Evolutionary conservation across 2,329 filamentous ascomycete species (phyloP), one percentile per base, ranked within the genome.

Genomic region (Calonectria ilicicola): DNA sequence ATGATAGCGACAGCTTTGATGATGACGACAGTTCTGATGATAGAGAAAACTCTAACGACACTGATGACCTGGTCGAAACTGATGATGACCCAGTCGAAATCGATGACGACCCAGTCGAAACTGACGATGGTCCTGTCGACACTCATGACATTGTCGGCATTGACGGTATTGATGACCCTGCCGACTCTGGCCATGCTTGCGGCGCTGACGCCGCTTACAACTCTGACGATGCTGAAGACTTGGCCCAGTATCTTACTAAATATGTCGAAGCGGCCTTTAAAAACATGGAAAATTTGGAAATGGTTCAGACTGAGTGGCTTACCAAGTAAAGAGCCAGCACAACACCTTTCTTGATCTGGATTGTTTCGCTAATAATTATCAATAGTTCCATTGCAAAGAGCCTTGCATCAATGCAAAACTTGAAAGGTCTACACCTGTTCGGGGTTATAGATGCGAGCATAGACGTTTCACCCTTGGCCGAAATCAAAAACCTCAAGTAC

Each of bases 211-310:
- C 5, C 29, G 9, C 29, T 9, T 5, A 32, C 29, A 32, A 32
- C 32, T 2, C 32, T 35, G 32, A 35, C 10, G 32, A 35, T 9
- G 8, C 10, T 10, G 32, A 9, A 5, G 5, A 5, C 29, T 32
- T 32, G 29, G 5, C 3, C 32, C 32, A 0, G 32, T 10, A 14
- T 35, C 6, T 35, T 8, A 14, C 10, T 35, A 67, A 74, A 53
- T 79, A 79, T 12, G 3, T 74, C 0, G 75, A 79, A 17, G 78
- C 78, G 49, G 65, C 69, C 0, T 38, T 79, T 2, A 68, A 73
- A 2, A 76, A 70, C 1, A 23, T 75, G 19, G 7, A 29, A 0
- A 77, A 76, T 32, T 53, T 79, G 2, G 75, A 78, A 12, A 44
- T 77, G 46, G 32, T 79, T 1, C 64, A 76, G 51, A 67, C 63